Evolutionary conservation across 2,329 filamentous ascomycete genomes (phyloP), one percentile per base, ranked within the genome.

Genomic region (Capronia coronata): DNA sequence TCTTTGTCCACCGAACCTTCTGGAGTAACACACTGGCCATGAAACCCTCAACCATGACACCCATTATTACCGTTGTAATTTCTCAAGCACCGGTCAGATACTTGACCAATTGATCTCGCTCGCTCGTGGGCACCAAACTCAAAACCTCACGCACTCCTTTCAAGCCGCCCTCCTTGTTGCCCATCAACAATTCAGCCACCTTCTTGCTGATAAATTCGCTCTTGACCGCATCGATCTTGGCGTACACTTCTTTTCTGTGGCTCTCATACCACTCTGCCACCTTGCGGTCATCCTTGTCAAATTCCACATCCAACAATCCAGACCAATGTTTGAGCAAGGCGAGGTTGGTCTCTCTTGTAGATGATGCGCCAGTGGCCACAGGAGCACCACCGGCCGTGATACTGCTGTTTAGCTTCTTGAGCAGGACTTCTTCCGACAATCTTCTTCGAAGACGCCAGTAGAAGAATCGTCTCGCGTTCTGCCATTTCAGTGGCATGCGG

Each of bases 401-500:
- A 58, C 53, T 75, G 58, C 65, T 67, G 59, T 64, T 75, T 79
- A 98, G 87, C 71, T 88, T 88, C 74, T 90, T 93, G 68, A 98
- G 78, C 62, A 98, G 88, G 70, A 94, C 87, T 74, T 98, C 93
- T 74, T 98, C 93, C 71, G 94, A 97, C 66, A 98, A 78, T 72
- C 93, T 83, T 67, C 93, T 86, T 70, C 94, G 90, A 56, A 96
- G 84, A 71, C 93, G 91, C 93, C 94, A 98, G 85, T 97, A 98
- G 78, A 98, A 97, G 87, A 93, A 97, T 65, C 91, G 85, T 59
- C 93, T 84, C 8, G 91, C 84, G 62, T 95, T 86, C 67, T 80
- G 77, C 93, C 91, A 97, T 64, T 84, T 79, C 34, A 98, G 78
- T 10, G 82, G 74, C 62, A 86, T 80, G 56, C 93, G 88, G 63